These are phyloP conservation scores for Hymenochaete sp. DNA, from an alignment of 1,284 basidiomycete species.

Conservation along the genomic window DNA sequence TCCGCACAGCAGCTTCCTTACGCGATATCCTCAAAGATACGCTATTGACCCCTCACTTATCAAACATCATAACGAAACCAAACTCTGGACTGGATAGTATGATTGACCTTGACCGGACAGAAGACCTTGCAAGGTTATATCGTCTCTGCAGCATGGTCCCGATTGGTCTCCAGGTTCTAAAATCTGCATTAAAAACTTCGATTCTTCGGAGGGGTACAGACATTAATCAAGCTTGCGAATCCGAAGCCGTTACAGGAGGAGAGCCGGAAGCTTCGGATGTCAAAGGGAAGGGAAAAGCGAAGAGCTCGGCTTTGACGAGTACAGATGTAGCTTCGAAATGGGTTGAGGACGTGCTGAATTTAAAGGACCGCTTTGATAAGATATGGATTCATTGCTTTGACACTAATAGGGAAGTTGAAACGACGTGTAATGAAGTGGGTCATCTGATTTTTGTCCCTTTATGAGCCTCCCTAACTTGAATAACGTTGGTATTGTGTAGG, in stretches of 20 bases:
- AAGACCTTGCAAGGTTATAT: conserved; percentile 78
- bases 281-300: conserved; percentile 58
- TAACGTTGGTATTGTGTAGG: conserved; percentile 39
- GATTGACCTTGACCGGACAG: conserved; percentile 75
- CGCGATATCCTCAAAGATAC: conserved; percentile 70
- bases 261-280: conserved; percentile 30
- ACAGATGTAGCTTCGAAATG: conserved; percentile 70
- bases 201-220: conserved; percentile 71
- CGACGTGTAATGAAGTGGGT: conserved; percentile 77
- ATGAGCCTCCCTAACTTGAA: too few relatives aligned
- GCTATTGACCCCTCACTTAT: conserved; percentile 74
- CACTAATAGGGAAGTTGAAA: conserved; percentile 74
- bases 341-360: conserved; percentile 87
- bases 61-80: conserved; percentile 68
- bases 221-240: conserved; percentile 56
- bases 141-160: conserved; percentile 70
- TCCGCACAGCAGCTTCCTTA: conserved; percentile 63
- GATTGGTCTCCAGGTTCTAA: conserved; percentile 58
- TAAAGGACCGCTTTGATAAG: conserved; percentile 87
- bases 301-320: conserved; percentile 37
- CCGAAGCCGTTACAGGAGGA: conserved; percentile 28
- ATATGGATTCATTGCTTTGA: conserved; percentile 69
- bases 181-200: conserved; percentile 66
- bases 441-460: not conserved
- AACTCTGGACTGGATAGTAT: conserved; percentile 84